Evolutionary conservation across 1,139 yeast species (phyloP), one percentile per base, ranked within the genome.

Genomic region (Yamadazyma atmosphaerica): DNA sequence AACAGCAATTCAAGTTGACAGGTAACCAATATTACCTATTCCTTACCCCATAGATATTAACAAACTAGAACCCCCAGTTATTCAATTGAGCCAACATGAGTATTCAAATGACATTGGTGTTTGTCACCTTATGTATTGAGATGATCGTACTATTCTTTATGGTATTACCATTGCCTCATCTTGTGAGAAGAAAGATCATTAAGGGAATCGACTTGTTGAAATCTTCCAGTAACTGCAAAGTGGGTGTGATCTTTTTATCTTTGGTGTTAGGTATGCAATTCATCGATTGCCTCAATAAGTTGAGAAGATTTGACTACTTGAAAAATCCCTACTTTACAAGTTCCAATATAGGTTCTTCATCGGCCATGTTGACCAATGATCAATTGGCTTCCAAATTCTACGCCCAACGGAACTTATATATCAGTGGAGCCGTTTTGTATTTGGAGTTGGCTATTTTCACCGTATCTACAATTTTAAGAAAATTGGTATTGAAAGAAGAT

Each of bases 381-480:
- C 72, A 65, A 54, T 60, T 70, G 54, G 77, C 76, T n/a, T 59
- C 71, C 39, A 78, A 80, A 49, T 83, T 85, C 48, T 82, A 81
- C 51, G 74, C 83, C 33, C 89, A 84, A 56, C 71, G 92, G 53
- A 84, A 84, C 51, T 65, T 83, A 47, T 83, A 84, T 57, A 72
- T 84, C 43, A 74, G 83, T 13, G 90, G 89, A 3, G 86, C 86
- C 6, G 81, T 83, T 3, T 58, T 83, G 46, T 83, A 81, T 57
- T 72, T 81, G 46, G 72, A 68, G 43, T 47, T 80, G 37, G 81
- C 86, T 4, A 79, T 82, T 40, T 71, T 69, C 37, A 81, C 84
- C 6, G 80, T 81, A 32, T 66, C 76, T 44, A 66, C 75, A 26
- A 69, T 83, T 38, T 68, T 83, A 34, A 72, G 69, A 48, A 79